Percentiles rank a stretch among this genome's conserved stretches.
These are phyloP conservation scores for Ascocoryne sarcoides DNA, from an alignment of 2,329 filamentous ascomycete species.

Conservation along the genomic window DNA sequence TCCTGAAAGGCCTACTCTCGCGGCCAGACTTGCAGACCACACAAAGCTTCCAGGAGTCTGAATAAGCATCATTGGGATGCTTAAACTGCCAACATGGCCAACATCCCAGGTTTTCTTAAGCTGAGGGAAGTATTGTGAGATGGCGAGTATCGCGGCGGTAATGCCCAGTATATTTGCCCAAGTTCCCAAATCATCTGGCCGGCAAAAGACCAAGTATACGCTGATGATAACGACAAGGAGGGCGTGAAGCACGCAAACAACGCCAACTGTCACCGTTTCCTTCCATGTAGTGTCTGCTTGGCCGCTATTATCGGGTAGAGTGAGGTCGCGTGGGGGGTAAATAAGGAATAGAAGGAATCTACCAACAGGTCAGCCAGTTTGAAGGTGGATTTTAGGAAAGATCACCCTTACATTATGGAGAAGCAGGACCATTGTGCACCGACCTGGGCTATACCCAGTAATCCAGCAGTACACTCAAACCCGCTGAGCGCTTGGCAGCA, in stretches of 20 bases:
- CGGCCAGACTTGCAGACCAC: slow-evolving; percentile 77
- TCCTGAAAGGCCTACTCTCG: slow-evolving; percentile 67
- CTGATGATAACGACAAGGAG: slow-evolving; percentile 62
- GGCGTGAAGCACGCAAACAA: slow-evolving; percentile 65
- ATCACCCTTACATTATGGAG: slow-evolving; percentile 64
- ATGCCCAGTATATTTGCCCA: slow-evolving; percentile 87
- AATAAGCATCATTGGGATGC: slow-evolving; percentile 96
- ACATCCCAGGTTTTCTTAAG: slow-evolving; percentile 85
- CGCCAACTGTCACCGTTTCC: slow-evolving; percentile 68
- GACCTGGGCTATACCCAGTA: slow-evolving; percentile 85
- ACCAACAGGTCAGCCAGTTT: background rate
- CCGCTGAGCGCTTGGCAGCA: slow-evolving; percentile 78
- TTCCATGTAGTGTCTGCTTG: slow-evolving; percentile 58
- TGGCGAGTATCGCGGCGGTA: slow-evolving; percentile 67
- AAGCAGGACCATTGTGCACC: slow-evolving; percentile 91
- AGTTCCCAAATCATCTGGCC: slow-evolving; percentile 53
- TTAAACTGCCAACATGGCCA: slow-evolving; percentile 81
- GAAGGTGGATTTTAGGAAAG: background rate
- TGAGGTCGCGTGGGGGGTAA: slow-evolving; percentile 69
- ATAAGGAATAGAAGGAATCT: slow-evolving; percentile 90
- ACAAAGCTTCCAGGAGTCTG: slow-evolving; percentile 90
- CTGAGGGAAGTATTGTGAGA: slow-evolving; percentile 89
- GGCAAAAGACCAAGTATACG: slow-evolving; percentile 54
- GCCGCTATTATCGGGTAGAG: slow-evolving; percentile 25
- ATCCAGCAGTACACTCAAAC: slow-evolving; percentile 74